Percentiles rank a stretch among this genome's conserved stretches.
phyloP scores from a whole-genome alignment of 768 basidiomycete species.

The Tricholomella constricta region DNA sequence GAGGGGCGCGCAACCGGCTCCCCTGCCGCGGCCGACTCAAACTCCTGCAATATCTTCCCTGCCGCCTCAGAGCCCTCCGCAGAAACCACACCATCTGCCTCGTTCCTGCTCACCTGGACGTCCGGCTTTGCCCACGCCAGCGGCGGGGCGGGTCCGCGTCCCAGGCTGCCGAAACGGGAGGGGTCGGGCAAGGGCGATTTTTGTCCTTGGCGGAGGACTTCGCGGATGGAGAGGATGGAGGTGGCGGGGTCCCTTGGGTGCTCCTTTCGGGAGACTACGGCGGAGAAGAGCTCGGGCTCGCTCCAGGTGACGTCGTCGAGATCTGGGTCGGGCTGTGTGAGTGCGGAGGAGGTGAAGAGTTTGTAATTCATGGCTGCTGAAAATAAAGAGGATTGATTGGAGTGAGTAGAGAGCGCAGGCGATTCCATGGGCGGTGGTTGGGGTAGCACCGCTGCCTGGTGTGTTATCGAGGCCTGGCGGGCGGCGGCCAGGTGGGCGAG shows the following conservation, averaged over 20 bases:
- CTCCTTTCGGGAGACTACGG: conserved; percentile 63
- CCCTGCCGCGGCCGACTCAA: conserved; percentile 34
- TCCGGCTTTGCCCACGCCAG: conserved; percentile 60
- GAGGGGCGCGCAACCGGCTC: conserved; percentile 17
- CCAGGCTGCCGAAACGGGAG: conserved; percentile 15
- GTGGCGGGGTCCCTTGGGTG: conserved; percentile 57
- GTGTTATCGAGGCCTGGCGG: conserved; percentile 20
- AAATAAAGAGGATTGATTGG: conserved; percentile 49
- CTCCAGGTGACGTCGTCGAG: conserved; percentile 58
- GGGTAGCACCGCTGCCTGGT: not conserved
- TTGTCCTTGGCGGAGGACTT: conserved; percentile 62
- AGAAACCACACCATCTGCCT: conserved; percentile 51
- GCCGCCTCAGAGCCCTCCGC: conserved; percentile 38
- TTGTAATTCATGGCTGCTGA: conserved; percentile 48
- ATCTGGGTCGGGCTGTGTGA: conserved; percentile 58
- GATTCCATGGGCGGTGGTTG: conserved; percentile 1
- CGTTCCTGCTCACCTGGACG: conserved; percentile 52
- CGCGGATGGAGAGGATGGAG: conserved; percentile 57
- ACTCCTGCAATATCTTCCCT: conserved; percentile 48
- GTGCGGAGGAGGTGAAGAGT: conserved; percentile 45
- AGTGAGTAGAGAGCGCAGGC: conserved; percentile 21
- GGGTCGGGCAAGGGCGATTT: conserved; percentile 35
- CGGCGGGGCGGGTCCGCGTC: conserved; percentile 30
- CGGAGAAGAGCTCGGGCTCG: conserved; percentile 60
- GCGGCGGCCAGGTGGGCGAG: conserved; percentile 38